phyloP scores from a whole-genome alignment of 2,329 filamentous ascomycete species.

The Diaporthe destruens region DNA sequence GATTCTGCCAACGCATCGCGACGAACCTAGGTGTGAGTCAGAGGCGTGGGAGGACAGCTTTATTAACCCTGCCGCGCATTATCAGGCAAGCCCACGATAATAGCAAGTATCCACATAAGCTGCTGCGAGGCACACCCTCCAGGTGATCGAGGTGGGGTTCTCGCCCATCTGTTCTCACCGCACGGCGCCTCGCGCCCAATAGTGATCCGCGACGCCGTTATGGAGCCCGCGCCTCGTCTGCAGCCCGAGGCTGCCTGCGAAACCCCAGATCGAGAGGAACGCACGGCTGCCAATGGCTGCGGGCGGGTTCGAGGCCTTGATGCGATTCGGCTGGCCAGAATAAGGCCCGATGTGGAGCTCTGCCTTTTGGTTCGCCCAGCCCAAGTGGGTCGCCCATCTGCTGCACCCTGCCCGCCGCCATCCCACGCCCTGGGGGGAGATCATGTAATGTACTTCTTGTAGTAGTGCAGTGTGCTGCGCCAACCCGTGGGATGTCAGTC shows the following conservation, averaged over 20 bases:
- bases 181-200: constrained; percentile 10
- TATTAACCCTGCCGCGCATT: constrained; percentile 18
- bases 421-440: not conserved
- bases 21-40: constrained; percentile 37
- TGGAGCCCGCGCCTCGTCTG: constrained; percentile 17
- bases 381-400: constrained; percentile 2
- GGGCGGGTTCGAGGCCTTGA: constrained; percentile 22
- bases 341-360: constrained; percentile 10
- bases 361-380: not conserved
- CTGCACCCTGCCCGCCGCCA: not conserved
- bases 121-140: constrained; percentile 32
- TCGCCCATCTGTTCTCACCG: constrained; percentile 10
- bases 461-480: not conserved
- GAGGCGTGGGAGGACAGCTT: not conserved
- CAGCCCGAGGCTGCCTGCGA: constrained; percentile 26
- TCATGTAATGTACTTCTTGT: constrained; percentile 9
- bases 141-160: constrained; percentile 25
- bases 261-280: constrained; percentile 16
- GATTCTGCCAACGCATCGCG: constrained; percentile 27
- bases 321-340: constrained; percentile 10
- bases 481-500: not conserved
- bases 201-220: not conserved
- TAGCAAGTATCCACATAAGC: constrained; percentile 34
- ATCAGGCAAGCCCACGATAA: constrained; percentile 25
- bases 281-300: constrained; percentile 7